Evolutionary conservation across 1,284 basidiomycete genomes (phyloP).

Genomic region (Athelia psychrophila): DNA sequence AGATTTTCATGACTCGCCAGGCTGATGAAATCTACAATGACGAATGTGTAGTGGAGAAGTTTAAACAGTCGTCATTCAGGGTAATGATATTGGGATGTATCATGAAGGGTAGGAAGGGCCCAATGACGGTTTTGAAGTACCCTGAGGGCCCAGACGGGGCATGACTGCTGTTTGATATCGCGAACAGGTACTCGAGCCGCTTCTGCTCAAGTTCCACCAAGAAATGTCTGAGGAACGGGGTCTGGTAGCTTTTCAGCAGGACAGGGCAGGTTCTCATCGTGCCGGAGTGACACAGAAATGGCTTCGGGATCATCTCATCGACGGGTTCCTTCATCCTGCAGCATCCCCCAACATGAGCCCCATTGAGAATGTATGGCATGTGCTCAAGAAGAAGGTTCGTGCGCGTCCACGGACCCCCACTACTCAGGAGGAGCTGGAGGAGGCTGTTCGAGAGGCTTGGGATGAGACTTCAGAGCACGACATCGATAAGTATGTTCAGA

Average conservation of each 20-base stretch:
- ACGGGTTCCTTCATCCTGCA: conserved; percentile 5
- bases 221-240: not conserved
- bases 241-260: conserved; percentile 8
- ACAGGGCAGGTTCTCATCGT: conserved; percentile 11
- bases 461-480: conserved; percentile 2
- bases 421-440: not conserved
- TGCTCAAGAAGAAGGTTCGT: conserved; percentile 1
- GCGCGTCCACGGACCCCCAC: not conserved
- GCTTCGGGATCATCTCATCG: conserved; percentile 4
- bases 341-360: conserved; percentile 5
- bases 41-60: conserved; percentile 12
- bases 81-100: conserved; percentile 16
- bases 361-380: conserved; percentile 5
- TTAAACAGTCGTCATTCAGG: conserved; percentile 12
- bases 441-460: conserved; percentile 1
- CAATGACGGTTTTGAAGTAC: conserved; percentile 13
- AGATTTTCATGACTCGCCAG: not conserved
- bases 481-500: not conserved
- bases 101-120: conserved; percentile 11
- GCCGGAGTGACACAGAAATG: conserved; percentile 10
- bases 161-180: conserved; percentile 13
- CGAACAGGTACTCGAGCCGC: conserved; percentile 13
- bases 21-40: conserved; percentile 3
- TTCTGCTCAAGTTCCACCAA: not conserved
- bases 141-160: conserved; percentile 13